phyloP scores from a whole-genome alignment of 331 rosid genomes.

The Rosa hybrid region DNA sequence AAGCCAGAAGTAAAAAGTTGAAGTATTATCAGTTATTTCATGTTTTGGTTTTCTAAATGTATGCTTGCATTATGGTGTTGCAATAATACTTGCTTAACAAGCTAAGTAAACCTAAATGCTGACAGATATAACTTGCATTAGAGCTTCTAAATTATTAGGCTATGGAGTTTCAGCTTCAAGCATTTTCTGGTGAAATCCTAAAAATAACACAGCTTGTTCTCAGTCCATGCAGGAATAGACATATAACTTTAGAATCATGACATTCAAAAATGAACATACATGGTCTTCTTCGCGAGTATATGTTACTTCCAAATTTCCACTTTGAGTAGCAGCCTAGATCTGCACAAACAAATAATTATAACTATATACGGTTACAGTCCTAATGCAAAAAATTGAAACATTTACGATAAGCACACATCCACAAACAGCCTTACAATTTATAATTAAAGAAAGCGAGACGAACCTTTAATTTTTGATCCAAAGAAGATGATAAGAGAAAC shows the following conservation, averaged over 20 bases:
- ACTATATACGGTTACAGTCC: not conserved
- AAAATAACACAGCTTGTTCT: not conserved
- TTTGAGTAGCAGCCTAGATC: constrained; percentile 92
- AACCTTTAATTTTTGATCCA: constrained; percentile 91
- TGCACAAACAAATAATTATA: constrained; percentile 33
- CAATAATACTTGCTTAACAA: not conserved
- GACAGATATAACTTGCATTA: not conserved
- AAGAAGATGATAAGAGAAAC: constrained; percentile 84
- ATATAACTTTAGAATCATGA: not conserved
- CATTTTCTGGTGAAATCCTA: not conserved
- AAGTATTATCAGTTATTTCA: no score
- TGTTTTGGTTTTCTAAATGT: not conserved
- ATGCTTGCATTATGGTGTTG: not conserved
- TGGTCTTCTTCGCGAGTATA: constrained; percentile 79
- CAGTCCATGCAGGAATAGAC: not conserved
- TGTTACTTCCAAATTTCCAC: constrained; percentile 92
- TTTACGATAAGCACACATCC: not conserved
- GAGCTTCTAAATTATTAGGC: constrained; percentile 1
- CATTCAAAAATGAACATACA: constrained; percentile 40
- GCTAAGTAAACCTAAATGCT: not conserved
- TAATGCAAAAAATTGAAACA: not conserved
- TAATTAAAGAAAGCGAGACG: not conserved
- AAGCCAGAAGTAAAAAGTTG: no score
- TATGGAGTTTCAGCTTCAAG: not conserved
- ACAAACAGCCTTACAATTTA: not conserved